Evolutionary conservation across 768 basidiomycete genomes (phyloP).

Genomic region (Phylloporus scabripes): DNA sequence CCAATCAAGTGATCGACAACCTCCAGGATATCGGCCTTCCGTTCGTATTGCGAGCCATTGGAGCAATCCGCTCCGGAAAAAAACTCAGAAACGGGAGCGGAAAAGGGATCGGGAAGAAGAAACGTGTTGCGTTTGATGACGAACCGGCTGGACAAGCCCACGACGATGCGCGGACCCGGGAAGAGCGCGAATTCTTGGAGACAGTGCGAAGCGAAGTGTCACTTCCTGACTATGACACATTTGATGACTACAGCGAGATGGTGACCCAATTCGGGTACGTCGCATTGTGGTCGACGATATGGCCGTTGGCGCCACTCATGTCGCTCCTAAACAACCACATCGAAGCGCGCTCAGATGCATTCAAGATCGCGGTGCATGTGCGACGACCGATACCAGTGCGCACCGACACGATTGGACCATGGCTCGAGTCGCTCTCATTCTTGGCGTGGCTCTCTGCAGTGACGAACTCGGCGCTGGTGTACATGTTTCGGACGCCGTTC

Average conservation of each 20-base stretch:
- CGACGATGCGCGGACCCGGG: constrained; percentile 35
- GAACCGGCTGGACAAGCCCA: constrained; percentile 35
- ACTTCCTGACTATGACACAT: constrained; percentile 75
- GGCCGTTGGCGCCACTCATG: constrained; percentile 89
- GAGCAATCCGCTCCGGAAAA: constrained; percentile 44
- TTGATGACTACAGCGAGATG: constrained; percentile 95
- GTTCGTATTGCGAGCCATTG: constrained; percentile 59
- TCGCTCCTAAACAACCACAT: constrained; percentile 89
- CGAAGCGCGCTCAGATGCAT: constrained; percentile 89
- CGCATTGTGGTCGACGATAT: constrained; percentile 87
- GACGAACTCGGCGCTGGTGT: constrained; percentile 85
- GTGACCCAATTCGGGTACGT: constrained; percentile 93
- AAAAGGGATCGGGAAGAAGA: constrained; percentile 40
- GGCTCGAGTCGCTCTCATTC: constrained; percentile 84
- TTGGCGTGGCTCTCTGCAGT: constrained; percentile 87
- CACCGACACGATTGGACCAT: constrained; percentile 89
- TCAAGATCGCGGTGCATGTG: constrained; percentile 86
- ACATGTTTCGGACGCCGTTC: constrained; percentile 66
- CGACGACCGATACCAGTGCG: constrained; percentile 83
- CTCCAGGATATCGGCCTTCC: constrained; percentile 81
- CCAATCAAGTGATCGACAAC: constrained; percentile 77
- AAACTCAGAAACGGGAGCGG: constrained; percentile 23
- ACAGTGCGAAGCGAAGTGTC: constrained; percentile 69
- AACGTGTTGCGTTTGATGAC: constrained; percentile 69
- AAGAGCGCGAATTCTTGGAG: constrained; percentile 78